Conservation (phyloP, 2,329 filamentous ascomycete species). For the Fusarium napiforme region DNA sequence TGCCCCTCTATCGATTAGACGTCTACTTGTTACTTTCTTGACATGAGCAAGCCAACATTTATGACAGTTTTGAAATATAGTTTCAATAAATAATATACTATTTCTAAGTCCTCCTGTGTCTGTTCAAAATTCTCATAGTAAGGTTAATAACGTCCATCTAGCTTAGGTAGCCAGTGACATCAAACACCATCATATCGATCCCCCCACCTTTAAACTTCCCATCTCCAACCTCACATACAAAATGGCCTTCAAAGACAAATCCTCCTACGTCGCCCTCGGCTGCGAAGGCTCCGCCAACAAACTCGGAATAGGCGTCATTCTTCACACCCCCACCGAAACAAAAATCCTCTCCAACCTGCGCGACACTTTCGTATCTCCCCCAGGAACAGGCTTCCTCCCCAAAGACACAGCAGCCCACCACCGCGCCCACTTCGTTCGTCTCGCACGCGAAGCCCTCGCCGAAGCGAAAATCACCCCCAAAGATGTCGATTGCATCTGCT, state of each 20-base stretch:
- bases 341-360: slow-evolving; percentile 91
- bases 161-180: background rate
- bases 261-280: slow-evolving; percentile 65
- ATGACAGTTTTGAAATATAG: too few relatives aligned
- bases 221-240: slow-evolving; percentile 16
- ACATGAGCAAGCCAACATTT: background rate
- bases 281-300: slow-evolving; percentile 97
- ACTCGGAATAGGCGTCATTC: slow-evolving; percentile 91
- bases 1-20: slow-evolving; percentile 34
- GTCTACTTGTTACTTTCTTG: slow-evolving; percentile 15
- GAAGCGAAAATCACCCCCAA: slow-evolving; percentile 70
- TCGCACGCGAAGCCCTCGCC: slow-evolving; percentile 83
- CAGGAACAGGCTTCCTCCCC: slow-evolving; percentile 92
- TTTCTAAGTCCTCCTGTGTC: too few relatives aligned
- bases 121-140: background rate
- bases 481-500: slow-evolving; percentile 92
- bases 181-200: slow-evolving; percentile 16
- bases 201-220: slow-evolving; percentile 18
- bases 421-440: slow-evolving; percentile 80
- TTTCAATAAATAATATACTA: background rate
- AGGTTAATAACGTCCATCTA: background rate
- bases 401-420: slow-evolving; percentile 97
- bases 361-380: slow-evolving; percentile 91
- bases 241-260: slow-evolving; percentile 47
- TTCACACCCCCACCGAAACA: slow-evolving; percentile 70